Conservation (phyloP, 2,329 filamentous ascomycete genomes). For the Fusarium bactridioides region DNA sequence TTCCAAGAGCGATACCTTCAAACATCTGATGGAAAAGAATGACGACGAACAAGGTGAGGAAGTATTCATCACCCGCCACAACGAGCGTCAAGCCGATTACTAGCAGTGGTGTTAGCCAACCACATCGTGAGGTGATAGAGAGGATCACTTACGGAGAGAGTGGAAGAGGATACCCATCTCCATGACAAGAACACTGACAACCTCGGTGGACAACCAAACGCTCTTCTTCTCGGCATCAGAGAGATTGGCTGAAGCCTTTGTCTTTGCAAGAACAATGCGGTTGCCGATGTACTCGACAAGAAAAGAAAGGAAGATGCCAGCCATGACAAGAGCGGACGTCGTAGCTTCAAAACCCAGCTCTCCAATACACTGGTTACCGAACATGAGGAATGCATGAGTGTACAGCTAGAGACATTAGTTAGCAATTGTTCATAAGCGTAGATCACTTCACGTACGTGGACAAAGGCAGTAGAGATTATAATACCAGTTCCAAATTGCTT, state of each 20-base stretch:
- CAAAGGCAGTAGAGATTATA: constrained; percentile 74
- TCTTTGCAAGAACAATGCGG: constrained; percentile 59
- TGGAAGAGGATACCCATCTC: constrained; percentile 80
- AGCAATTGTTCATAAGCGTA: neutral
- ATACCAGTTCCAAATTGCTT: constrained; percentile 80
- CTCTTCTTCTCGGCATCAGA: constrained; percentile 37
- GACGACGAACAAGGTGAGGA: constrained; percentile 67
- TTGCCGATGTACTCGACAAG: constrained; percentile 73
- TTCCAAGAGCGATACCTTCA: constrained; percentile 77
- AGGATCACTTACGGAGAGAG: constrained; percentile 63
- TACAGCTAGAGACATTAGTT: constrained; percentile 61
- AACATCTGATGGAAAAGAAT: constrained; percentile 84
- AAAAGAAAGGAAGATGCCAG: constrained; percentile 76
- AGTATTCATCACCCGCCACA: constrained; percentile 64
- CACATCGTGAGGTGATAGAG: neutral
- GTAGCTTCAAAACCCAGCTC: constrained; percentile 73
- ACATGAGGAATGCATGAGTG: constrained; percentile 78
- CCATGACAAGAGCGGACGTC: constrained; percentile 76
- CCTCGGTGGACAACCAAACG: constrained; percentile 50
- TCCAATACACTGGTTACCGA: constrained; percentile 73
- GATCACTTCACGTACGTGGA: constrained; percentile 61
- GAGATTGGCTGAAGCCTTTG: constrained; percentile 39
- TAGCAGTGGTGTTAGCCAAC: constrained; percentile 38
- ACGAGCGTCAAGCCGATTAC: constrained; percentile 71
- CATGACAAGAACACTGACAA: constrained; percentile 72